These are phyloP conservation scores for Pyrus pyrifolia DNA, from an alignment of 306 rosid species.

Conservation along the genomic window DNA sequence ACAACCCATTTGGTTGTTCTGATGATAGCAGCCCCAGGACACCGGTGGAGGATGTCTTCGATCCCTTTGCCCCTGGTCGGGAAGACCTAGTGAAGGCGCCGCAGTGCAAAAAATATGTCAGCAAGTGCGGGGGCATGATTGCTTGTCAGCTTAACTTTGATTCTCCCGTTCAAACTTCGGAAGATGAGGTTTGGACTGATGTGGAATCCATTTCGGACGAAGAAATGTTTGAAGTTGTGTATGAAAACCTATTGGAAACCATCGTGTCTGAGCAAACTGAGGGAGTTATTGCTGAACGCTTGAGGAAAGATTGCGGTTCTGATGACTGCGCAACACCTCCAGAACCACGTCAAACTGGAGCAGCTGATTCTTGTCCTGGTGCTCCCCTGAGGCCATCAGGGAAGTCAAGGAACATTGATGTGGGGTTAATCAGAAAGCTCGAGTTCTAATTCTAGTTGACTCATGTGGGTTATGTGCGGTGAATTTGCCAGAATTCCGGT, in stretches of 20 bases:
- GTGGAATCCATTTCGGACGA: conserved; percentile 43
- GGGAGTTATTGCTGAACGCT: conserved; percentile 19
- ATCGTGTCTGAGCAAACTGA: conserved; percentile 50
- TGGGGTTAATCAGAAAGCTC: conserved; percentile 65
- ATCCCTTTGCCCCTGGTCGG: conserved; percentile 68
- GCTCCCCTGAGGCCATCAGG: conserved; percentile 47
- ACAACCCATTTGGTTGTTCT: conserved; percentile 1
- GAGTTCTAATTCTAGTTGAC: conserved; percentile 39
- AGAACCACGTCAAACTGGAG: conserved; percentile 18
- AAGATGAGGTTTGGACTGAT: neutral
- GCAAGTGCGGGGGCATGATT: conserved; percentile 24
- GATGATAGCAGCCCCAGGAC: conserved; percentile 45
- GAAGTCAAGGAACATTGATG: conserved; percentile 33
- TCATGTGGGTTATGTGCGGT: neutral
- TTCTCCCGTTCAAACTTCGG: conserved; percentile 7
- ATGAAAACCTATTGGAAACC: conserved; percentile 47
- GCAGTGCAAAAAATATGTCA: conserved; percentile 30
- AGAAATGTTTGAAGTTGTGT: conserved; percentile 52
- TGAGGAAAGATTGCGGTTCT: conserved; percentile 19
- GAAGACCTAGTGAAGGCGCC: conserved; percentile 47
- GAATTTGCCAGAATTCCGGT: conserved; percentile 16
- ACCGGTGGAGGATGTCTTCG: conserved; percentile 54
- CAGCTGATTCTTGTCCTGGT: conserved; percentile 51
- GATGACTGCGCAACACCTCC: conserved; percentile 43
- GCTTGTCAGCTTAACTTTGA: conserved; percentile 55